Base-by-base conservation (phyloP, 352 stramenopile species). In the Phytopythium montanum region DNA sequence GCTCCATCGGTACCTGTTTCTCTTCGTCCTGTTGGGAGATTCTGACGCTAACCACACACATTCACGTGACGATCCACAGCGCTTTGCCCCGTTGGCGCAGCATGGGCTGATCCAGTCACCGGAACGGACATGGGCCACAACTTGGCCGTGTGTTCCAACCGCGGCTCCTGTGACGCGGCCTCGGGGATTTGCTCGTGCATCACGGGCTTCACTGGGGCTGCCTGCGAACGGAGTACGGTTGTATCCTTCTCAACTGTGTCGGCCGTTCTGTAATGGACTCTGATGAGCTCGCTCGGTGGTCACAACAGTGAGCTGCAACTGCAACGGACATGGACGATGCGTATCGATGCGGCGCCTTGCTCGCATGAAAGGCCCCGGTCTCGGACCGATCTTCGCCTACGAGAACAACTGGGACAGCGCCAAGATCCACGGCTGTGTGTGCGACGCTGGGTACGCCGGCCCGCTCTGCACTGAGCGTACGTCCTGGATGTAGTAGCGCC, bases 81-180 rank as follows among this genome's bases (percentile, higher is more conserved):
- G 26, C 81, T 50, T 9, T 97, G 89, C 48, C 86, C 87, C 7
- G 65, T 79, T 26, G 81, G 80, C 29, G 21, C 45, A 25, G 85
- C 87, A 3, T 97, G 89, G 89, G 69, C 75, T 19, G 87, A 96
- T 57, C 53, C 73, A n/a, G 72, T 86, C 14, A 72, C 69, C 28
- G 76, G 53, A 33, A 70, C 59, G 0, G 85, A 96, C 42, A 48
- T 64, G 18, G 93, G 88, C 21, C 94, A 98, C 76, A 85, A 90
- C 57, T 48, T 77, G 21, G 89, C 79, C 18, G 78, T 94, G 68
- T 98, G 94, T 61, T 96, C 88, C 2, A 98, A 97, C 59, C 72
- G 80, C 7, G 85, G 87, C 42, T 42, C 44, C 5, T 96, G 86
- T 58, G 71, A 92, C 60, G 56, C 63, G 1, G 70, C 80, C 12